Evolutionary conservation across 768 basidiomycete genomes (phyloP).

Genomic region (Psilocybe cyanescens): DNA sequence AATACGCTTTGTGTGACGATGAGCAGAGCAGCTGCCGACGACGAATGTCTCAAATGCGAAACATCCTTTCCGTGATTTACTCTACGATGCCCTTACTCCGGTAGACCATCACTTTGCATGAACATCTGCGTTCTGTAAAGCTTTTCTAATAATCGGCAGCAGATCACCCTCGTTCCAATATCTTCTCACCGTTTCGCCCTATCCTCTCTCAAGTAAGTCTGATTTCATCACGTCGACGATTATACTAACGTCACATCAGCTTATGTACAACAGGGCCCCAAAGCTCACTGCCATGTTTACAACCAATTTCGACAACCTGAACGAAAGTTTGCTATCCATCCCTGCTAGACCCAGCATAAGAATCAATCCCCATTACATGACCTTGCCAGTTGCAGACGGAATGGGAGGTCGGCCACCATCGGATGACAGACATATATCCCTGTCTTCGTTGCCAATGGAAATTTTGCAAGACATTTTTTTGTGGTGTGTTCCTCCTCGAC

Average conservation of each 20-base stretch:
- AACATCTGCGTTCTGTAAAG: background rate
- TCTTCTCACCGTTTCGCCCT: background rate
- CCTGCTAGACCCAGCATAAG: background rate
- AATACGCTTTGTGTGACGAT: background rate
- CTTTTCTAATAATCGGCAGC: background rate
- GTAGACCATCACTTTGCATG: background rate
- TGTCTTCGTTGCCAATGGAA: conserved; percentile 28
- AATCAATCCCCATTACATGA: background rate
- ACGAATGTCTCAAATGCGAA: conserved; percentile 11
- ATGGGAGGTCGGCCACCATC: background rate
- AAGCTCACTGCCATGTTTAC: background rate
- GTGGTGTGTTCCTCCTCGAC: conserved; percentile 24
- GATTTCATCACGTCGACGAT: conserved; percentile 1
- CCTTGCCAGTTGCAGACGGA: background rate
- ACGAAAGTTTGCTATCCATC: background rate
- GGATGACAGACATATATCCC: background rate
- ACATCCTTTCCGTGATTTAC: background rate
- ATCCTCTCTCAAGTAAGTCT: background rate
- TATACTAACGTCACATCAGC: conserved; percentile 1
- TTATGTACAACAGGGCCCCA: background rate
- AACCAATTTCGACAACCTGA: background rate
- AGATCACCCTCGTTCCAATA: background rate
- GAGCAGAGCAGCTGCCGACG: background rate
- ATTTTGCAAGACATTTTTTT: conserved; percentile 36
- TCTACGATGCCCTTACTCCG: background rate